phyloP scores from a whole-genome alignment of 306 rosid species.

The Purshia tridentata region DNA sequence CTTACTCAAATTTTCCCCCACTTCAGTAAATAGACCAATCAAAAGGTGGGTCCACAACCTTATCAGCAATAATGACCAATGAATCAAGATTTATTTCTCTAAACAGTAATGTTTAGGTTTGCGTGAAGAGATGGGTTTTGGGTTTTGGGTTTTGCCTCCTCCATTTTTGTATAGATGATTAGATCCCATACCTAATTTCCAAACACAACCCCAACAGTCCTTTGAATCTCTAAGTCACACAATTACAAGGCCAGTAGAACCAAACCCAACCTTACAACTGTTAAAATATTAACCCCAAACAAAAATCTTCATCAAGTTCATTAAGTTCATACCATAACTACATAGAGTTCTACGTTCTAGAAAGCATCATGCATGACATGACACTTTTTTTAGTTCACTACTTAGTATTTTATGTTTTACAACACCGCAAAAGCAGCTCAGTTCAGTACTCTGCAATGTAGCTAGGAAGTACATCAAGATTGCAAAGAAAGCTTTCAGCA shows the following conservation, averaged over 20 bases:
- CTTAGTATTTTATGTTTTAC: slow-evolving; percentile 24
- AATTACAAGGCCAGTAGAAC: not conserved
- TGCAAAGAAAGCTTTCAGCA: slow-evolving; percentile 8
- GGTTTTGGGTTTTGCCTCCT: not conserved
- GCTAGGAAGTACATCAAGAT: slow-evolving; percentile 20
- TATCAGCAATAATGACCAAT: slow-evolving; percentile 19
- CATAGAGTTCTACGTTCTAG: not conserved
- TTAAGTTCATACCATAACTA: not conserved
- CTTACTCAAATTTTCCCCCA: slow-evolving; percentile 23
- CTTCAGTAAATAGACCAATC: slow-evolving; percentile 5
- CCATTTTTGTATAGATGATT: slow-evolving; percentile 5
- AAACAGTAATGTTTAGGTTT: slow-evolving; percentile 20
- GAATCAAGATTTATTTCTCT: slow-evolving; percentile 6
- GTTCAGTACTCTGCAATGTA: slow-evolving; percentile 16
- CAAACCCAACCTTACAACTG: not conserved
- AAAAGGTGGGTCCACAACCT: slow-evolving; percentile 23
- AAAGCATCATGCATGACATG: not conserved
- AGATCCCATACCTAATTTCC: not conserved
- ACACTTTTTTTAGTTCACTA: slow-evolving; percentile 6
- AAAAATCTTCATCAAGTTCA: not conserved
- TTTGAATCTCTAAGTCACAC: not conserved
- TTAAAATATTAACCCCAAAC: not conserved
- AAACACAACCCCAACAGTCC: not conserved
- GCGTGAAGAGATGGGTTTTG: not conserved
- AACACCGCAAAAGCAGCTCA: slow-evolving; percentile 19